Base-by-base conservation (phyloP, 2,329 filamentous ascomycete genomes). In the Whalleya microplaca region DNA sequence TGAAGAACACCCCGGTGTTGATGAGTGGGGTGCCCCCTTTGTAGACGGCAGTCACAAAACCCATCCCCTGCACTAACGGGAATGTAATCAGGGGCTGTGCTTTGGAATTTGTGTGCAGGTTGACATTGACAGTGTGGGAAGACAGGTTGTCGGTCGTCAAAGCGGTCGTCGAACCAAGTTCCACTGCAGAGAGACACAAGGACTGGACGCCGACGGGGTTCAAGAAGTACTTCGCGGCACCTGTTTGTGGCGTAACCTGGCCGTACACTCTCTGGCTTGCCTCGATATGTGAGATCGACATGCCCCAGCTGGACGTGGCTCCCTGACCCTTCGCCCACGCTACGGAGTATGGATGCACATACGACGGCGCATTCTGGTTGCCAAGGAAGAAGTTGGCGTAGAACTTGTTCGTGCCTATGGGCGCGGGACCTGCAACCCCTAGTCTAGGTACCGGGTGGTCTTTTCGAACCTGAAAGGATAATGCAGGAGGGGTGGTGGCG, bases 61-160 rank as follows among this genome's bases (percentile, higher is more conserved):
- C 88, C 86, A 96, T 95, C 10, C 95, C 95, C 69, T 98, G 94
- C 0, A 96, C 86, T 7, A 97, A 70, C 0, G 93, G 92, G 62
- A 96, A 92, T 0, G 84, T 88, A 19, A 98, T 81, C 1, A 82
- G 78, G 0, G 88, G 83, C 1, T 78, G 71, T 7, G 81, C 79
- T 2, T 77, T 77, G n/a, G 72, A 69, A 20, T 79, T 76, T 2
- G 81, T 79, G 48, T 77, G 81, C 29, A 98, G 78, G 44, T 90
- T 88, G 45, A 92, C 85, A 61, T 91, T 86, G 14, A 76, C 82
- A 37, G 78, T 90, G 68, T 78, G 88, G 50, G 79, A 84, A 54
- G 78, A 87, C 62, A 82, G 72, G 64, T 74, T 77, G 71, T 84
- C 79, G 14, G 72, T 79, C 0, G 82, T 83, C 27, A 89, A 68